Conservation (phyloP, 2,329 filamentous ascomycete genomes). For the Neodidymelliopsis sp. region DNA sequence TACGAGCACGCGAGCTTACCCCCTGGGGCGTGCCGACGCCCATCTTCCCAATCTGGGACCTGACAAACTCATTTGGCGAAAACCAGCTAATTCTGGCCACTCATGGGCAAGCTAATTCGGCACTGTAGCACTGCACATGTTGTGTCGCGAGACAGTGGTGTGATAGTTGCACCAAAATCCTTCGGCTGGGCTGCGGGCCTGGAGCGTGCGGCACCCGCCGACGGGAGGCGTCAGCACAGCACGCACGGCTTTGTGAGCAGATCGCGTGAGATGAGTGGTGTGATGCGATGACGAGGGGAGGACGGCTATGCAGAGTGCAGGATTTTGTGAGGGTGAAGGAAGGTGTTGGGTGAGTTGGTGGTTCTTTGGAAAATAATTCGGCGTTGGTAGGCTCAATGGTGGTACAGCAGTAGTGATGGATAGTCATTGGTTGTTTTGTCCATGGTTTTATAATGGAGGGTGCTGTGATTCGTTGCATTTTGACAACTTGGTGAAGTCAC, state of each 20-base stretch:
- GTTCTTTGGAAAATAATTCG: too few relatives aligned
- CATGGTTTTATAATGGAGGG: too few relatives aligned
- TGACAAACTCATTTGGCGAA: not conserved
- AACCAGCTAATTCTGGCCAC: not conserved
- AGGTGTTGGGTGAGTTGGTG: not conserved
- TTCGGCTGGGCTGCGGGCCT: not conserved
- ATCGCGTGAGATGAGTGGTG: conserved; percentile 19
- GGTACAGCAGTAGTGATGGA: not conserved
- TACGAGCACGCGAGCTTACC: conserved; percentile 6
- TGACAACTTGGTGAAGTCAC: too few relatives aligned
- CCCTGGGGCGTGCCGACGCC: conserved; percentile 1
- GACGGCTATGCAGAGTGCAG: not conserved
- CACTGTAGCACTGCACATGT: conserved; percentile 12
- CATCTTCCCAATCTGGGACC: not conserved
- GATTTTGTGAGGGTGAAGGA: too few relatives aligned
- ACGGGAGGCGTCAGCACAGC: conserved; percentile 21
- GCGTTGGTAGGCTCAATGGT: too few relatives aligned
- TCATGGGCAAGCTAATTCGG: not conserved
- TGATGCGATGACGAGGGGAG: not conserved
- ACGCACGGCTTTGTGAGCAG: not conserved
- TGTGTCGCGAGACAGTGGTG: conserved; percentile 33
- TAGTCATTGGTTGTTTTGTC: not conserved
- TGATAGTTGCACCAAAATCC: conserved; percentile 24
- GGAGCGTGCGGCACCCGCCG: conserved; percentile 28
- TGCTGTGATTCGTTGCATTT: too few relatives aligned